phyloP scores from a whole-genome alignment of 306 rosid species.

The Ammopiptanthus mongolicus region DNA sequence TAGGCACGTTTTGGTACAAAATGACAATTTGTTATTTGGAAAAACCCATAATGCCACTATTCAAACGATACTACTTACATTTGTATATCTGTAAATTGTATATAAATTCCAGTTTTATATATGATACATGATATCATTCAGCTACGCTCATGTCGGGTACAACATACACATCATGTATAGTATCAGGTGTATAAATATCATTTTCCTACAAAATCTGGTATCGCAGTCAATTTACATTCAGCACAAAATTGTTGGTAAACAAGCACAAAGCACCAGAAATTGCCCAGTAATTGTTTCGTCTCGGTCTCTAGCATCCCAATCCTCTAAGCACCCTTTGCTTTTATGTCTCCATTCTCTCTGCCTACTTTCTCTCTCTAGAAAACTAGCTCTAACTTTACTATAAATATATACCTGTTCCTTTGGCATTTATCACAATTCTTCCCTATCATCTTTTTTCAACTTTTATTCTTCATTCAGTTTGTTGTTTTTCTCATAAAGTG shows the following conservation, averaged over 20 bases:
- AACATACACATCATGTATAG: too few species aligned
- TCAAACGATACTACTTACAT: too few species aligned
- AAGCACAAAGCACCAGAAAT: slow-evolving; percentile 28
- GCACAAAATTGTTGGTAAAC: slow-evolving; percentile 49
- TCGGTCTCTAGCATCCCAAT: slow-evolving; percentile 5
- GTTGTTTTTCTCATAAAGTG: slow-evolving; percentile 7
- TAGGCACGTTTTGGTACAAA: background rate
- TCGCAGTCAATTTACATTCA: too few species aligned
- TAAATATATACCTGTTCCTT: slow-evolving; percentile 32
- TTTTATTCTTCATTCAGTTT: background rate
- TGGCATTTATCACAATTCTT: slow-evolving; percentile 23
- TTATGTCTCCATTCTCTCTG: background rate
- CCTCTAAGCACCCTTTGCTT: slow-evolving; percentile 15
- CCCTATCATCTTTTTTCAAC: background rate
- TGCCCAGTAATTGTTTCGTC: slow-evolving; percentile 27
- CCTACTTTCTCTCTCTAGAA: slow-evolving; percentile 13
- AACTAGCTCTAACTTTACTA: slow-evolving; percentile 6
- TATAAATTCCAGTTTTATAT: too few species aligned
- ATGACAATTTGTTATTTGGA: background rate
- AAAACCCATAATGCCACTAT: too few species aligned
- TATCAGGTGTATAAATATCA: too few species aligned
- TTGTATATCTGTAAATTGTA: too few species aligned
- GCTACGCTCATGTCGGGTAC: too few species aligned
- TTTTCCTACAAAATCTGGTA: too few species aligned
- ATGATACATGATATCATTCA: too few species aligned